Percentiles rank a stretch among this genome's conserved stretches.
phyloP scores from a whole-genome alignment of 2,329 filamentous ascomycete species.

The Cladophialophora exuberans region DNA sequence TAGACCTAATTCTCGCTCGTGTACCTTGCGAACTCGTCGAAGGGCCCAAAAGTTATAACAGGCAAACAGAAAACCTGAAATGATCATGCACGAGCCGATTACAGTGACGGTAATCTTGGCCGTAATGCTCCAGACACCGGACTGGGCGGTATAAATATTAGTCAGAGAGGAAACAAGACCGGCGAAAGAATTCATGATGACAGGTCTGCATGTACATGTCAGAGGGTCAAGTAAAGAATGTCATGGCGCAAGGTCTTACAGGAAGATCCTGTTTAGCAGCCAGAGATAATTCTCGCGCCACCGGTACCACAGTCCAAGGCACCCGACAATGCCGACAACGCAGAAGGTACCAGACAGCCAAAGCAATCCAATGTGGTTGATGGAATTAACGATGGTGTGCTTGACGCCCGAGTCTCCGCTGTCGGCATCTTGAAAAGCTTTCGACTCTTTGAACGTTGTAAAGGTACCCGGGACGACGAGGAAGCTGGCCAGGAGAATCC shows the following conservation, averaged over 20 bases:
- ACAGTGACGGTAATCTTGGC: conserved; percentile 37
- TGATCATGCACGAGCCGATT: conserved; percentile 29
- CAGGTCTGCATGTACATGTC: no score
- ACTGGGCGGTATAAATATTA: conserved; percentile 47
- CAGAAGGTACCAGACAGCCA: conserved; percentile 51
- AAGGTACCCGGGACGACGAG: conserved; percentile 58
- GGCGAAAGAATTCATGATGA: conserved; percentile 52
- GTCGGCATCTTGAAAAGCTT: conserved; percentile 33
- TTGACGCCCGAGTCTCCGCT: conserved; percentile 35
- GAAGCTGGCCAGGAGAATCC: conserved; percentile 58
- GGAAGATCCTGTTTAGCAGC: conserved; percentile 57
- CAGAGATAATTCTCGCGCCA: conserved; percentile 58
- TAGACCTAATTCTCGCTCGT: conserved; percentile 38
- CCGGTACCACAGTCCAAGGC: conserved; percentile 48
- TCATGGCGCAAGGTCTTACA: conserved; percentile 34
- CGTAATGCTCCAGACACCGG: conserved; percentile 38
- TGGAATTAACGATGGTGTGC: conserved; percentile 38
- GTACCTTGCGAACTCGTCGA: conserved; percentile 37
- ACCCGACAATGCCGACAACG: conserved; percentile 45
- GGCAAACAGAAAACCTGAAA: conserved; percentile 36
- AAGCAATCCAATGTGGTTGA: conserved; percentile 47
- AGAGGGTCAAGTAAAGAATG: neutral
- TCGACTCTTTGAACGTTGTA: conserved; percentile 45
- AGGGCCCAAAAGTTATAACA: conserved; percentile 45
- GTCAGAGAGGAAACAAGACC: conserved; percentile 56